phyloP scores from a whole-genome alignment of 805 yeast species.

The Suhomyces xylopsoci region DNA sequence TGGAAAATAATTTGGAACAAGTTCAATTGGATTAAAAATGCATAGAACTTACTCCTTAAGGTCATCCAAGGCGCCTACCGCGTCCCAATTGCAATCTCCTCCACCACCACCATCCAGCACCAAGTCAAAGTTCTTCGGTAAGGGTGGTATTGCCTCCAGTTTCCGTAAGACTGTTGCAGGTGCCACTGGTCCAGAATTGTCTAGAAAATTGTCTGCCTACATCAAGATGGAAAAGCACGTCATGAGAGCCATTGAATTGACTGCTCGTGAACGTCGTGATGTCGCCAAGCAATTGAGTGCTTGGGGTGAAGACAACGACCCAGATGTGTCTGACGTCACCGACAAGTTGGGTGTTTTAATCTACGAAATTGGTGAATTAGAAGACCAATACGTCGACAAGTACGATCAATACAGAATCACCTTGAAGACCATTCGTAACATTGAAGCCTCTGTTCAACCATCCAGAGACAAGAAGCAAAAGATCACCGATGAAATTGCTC shows the following conservation, averaged over 20 bases:
- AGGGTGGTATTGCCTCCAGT: constrained; percentile 60
- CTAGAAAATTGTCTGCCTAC: constrained; percentile 68
- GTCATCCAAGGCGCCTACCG: constrained; percentile 94
- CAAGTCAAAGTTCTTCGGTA: constrained; percentile 87
- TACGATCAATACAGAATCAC: constrained; percentile 85
- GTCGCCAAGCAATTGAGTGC: constrained; percentile 78
- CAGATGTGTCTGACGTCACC: constrained; percentile 81
- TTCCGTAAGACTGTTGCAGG: constrained; percentile 75
- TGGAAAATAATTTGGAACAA: neutral
- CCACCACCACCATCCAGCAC: constrained; percentile 95
- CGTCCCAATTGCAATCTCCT: constrained; percentile 89
- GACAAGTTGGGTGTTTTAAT: constrained; percentile 82
- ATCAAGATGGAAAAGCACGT: constrained; percentile 82
- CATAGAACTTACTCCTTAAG: constrained; percentile 98
- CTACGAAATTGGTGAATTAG: constrained; percentile 81
- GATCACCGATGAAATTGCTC: constrained; percentile 81
- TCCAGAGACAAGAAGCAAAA: constrained; percentile 83
- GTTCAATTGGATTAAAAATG: constrained; percentile 45
- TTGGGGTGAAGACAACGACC: constrained; percentile 88
- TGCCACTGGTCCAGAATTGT: constrained; percentile 73
- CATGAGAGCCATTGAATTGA: constrained; percentile 72
- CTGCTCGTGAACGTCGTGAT: constrained; percentile 73
- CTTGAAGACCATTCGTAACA: constrained; percentile 75
- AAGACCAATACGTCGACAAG: constrained; percentile 81
- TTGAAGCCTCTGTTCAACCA: constrained; percentile 85